Evolutionary conservation across 257 asterid species (phyloP), one percentile per base, ranked within the genome.

Genomic region (Nicotiana attenuata): DNA sequence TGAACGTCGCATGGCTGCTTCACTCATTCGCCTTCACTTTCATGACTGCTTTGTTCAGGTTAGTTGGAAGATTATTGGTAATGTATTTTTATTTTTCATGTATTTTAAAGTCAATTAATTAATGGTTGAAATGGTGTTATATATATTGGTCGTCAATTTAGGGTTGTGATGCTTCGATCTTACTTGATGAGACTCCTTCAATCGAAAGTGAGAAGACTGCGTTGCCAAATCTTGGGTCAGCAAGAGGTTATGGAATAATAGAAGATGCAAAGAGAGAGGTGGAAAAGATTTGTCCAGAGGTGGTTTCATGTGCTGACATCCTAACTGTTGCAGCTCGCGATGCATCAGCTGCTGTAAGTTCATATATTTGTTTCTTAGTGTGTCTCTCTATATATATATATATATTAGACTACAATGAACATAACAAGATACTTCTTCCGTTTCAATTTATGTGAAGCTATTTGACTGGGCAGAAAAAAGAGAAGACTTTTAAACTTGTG

Each of bases 151-250:
- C 10, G 33, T 61, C 0, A 8, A 11, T 63, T 20, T 69, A 69
- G 33, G 77, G 77, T 20, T 69, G 77, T 69, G 77, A 69, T 69
- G 77, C 77, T 20, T 69, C 59, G n/a, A 69, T 69, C 77, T 69
- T 41, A 15, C 20, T 69, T 14, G 13, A 69, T 22, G 59, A 69
- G 57, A 20, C 77, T 1, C 20, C 13, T 69, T 41, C 57, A 11
- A 69, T 71, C 1, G 20, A 38, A 2, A 45, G 59, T 45, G 78
- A 71, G 33, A 71, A 71, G 31, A 11, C 11, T 6, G 78, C 7
- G 0, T 71, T 71, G 20, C 78, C 78, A 71, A 71, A 71, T 20
- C 78, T 41, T 71, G 59, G 59, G 7, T 71, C 78, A 0, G 59
- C 2, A 20, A 69, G 78, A 69, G 78, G 78, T 45, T 69, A 2